phyloP scores from a whole-genome alignment of 2,329 filamentous ascomycete genomes.

The Drechslerella dactyloides region DNA sequence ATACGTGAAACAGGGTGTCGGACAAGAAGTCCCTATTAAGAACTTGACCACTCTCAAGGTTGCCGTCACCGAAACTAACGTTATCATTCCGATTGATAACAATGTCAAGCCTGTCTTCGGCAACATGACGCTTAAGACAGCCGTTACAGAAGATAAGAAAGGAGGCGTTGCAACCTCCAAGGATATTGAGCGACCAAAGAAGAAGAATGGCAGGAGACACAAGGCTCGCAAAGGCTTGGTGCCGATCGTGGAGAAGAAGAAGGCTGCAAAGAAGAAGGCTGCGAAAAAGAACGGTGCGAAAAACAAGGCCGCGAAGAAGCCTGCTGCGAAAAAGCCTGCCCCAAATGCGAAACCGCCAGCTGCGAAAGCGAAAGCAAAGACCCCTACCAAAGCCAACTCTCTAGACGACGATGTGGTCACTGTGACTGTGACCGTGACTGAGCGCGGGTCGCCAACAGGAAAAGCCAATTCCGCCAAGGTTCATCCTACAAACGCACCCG shows the following conservation, averaged over 20 bases:
- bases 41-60: constrained; percentile 31
- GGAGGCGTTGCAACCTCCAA: constrained; percentile 14
- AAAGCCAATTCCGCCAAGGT: no score
- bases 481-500: no score
- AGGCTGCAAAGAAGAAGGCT: background rate
- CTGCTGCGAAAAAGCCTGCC: background rate
- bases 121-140: constrained; percentile 1
- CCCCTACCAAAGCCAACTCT: no score
- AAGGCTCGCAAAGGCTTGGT: constrained; percentile 21
- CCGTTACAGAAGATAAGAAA: constrained; percentile 30
- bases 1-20: constrained; percentile 9
- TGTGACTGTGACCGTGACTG: no score
- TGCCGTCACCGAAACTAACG: constrained; percentile 24
- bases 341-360: no score
- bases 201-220: constrained; percentile 12
- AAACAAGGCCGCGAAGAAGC: background rate
- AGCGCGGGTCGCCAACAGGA: no score
- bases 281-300: background rate
- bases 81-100: constrained; percentile 8
- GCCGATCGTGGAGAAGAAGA: constrained; percentile 7
- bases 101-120: constrained; percentile 23
- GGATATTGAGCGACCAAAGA: constrained; percentile 17
- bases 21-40: constrained; percentile 25
- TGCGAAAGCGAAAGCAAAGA: no score
- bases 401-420: no score